Base-by-base conservation (phyloP, 768 basidiomycete species). In the Trametes meyenii region DNA sequence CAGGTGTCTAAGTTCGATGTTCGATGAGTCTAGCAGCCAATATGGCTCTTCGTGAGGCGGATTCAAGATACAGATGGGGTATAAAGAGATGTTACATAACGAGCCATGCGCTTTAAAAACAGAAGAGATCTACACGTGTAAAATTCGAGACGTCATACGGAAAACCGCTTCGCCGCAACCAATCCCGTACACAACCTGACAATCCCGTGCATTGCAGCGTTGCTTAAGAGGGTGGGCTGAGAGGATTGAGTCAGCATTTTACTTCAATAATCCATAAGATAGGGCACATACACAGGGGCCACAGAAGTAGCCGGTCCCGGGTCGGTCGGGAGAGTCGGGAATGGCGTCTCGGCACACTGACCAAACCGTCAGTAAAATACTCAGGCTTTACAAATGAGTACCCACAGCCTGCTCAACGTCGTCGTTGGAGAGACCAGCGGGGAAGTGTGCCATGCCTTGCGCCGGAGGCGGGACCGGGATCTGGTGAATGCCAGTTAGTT, bases 291-390 rank as follows among this genome's bases (percentile, higher is more conserved):
- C 70, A 74, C 71, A 19, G 73, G 67, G 19, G 70, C 55, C 14
- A 75, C 68, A 21, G 72, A 64, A 21, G 68, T 73, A 16, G 57
- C 66, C 51, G 74, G 69, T 51, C 76, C 75, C 19, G 73, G 71
- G 44, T 69, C 55, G 14, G 66, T 64, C 21, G 57, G 36, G 13
- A 67, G 62, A 29, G 60, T 62, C 10, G 63, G 62, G 66, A 67
- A 67, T 12, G 62, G 62, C 2, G 66, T 64, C 17, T 48, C 21
- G 38, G 66, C 53, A 16, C 66, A 57, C 29, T 60, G 24, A 11
- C 14, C 14, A 13, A 19, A 17, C 19, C n/a, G 13, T 14, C 45
- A 29, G 5, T 19, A n/a, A 45, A 45, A 35, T 29, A 19, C 26
- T 19, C 11, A 1, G 40, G 17, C 19, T 3, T 38, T 5, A 23